Percentiles rank a stretch among this genome's conserved stretches.
phyloP scores from a whole-genome alignment of 139 green algal genomes.

The Chlorella vulgaris region DNA sequence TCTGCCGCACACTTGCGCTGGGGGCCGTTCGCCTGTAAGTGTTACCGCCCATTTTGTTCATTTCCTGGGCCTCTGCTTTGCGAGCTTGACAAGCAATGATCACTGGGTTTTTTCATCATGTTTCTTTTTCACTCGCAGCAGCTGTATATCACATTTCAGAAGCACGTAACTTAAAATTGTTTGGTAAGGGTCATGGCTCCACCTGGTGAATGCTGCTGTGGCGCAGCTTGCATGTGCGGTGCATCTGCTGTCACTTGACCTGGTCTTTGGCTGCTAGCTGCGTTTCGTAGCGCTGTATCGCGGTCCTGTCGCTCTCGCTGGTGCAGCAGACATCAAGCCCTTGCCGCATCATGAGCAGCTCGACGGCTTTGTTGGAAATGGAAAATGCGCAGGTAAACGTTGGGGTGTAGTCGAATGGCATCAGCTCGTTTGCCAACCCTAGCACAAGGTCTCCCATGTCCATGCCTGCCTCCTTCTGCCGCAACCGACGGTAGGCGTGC shows the following conservation, averaged over 20 bases:
- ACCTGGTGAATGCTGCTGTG: too few relatives aligned
- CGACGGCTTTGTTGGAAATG: constrained; percentile 21
- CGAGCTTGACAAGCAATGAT: too few relatives aligned
- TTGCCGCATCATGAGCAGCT: constrained; percentile 57
- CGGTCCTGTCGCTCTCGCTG: constrained; percentile 27
- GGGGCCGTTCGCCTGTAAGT: background rate
- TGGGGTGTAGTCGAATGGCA: constrained; percentile 21
- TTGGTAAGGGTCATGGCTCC: too few relatives aligned
- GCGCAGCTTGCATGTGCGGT: too few relatives aligned
- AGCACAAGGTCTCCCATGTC: constrained; percentile 52
- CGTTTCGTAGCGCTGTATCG: constrained; percentile 35
- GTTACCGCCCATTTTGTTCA: too few relatives aligned
- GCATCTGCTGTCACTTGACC: too few relatives aligned
- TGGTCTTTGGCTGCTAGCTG: constrained; percentile 2
- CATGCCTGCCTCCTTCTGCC: constrained; percentile 21
- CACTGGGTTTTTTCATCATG: background rate
- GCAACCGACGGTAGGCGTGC: constrained; percentile 38
- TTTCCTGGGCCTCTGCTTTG: too few relatives aligned
- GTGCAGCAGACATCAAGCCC: constrained; percentile 58
- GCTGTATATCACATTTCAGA: too few relatives aligned
- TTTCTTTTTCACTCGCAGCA: background rate
- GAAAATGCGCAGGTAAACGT: background rate
- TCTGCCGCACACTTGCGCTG: background rate
- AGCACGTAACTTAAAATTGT: too few relatives aligned
- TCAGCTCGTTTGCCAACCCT: constrained; percentile 41